These are phyloP conservation scores for Scheffersomyces amazonensis DNA, from an alignment of 805 yeast genomes.

Conservation along the genomic window DNA sequence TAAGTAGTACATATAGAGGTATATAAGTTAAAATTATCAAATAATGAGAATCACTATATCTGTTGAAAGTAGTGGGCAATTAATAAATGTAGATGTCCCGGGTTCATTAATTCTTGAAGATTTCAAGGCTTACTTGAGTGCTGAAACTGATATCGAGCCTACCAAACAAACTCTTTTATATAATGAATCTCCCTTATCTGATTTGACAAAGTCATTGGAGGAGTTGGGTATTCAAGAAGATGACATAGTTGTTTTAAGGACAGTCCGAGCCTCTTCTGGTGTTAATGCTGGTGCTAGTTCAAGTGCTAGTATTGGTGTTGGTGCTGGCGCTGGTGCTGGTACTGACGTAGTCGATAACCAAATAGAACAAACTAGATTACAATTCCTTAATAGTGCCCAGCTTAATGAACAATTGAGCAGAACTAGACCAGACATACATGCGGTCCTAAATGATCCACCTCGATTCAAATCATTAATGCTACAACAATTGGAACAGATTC, in stretches of 20 bases:
- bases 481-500: constrained; percentile 25
- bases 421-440: constrained; percentile 47
- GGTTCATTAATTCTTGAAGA: constrained; percentile 63
- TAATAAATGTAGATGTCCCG: constrained; percentile 58
- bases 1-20: too few species aligned
- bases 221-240: constrained; percentile 51
- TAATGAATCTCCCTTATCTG: constrained; percentile 41
- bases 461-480: constrained; percentile 42
- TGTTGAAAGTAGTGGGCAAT: constrained; percentile 19
- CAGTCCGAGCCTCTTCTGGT: constrained; percentile 7
- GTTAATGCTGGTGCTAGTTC: constrained; percentile 5
- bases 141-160: constrained; percentile 58
- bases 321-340: constrained; percentile 1
- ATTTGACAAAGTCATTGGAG: constrained; percentile 33
- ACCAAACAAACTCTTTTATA: constrained; percentile 46
- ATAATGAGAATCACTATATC: constrained; percentile 25
- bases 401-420: constrained; percentile 30
- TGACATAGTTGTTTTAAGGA: constrained; percentile 51
- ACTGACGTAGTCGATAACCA: constrained; percentile 18
- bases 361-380: constrained; percentile 50
- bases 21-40: too few species aligned
- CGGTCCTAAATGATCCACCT: constrained; percentile 44
- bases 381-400: constrained; percentile 41
- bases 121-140: constrained; percentile 67
- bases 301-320: not conserved